phyloP scores from a whole-genome alignment of 1,139 yeast genomes.

The Lodderomyces jiufengensis region DNA sequence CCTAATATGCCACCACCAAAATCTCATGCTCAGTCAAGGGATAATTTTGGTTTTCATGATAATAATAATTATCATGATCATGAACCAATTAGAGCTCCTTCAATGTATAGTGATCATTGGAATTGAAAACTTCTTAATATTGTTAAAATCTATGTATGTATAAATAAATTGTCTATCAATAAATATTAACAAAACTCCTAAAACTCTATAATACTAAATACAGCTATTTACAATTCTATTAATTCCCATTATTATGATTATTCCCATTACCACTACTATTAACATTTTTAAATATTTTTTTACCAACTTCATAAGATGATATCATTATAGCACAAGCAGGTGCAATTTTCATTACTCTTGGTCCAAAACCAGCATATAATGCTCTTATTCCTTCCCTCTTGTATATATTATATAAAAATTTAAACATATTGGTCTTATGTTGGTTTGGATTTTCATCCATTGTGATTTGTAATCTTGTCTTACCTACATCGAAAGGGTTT shows the following conservation, averaged over 20 bases:
- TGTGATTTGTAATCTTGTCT: slow-evolving; percentile 81
- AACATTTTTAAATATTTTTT: slow-evolving; percentile 50
- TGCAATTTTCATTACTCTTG: slow-evolving; percentile 85
- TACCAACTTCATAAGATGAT: slow-evolving; percentile 88
- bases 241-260: not conserved
- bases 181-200: too few species aligned
- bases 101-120: slow-evolving; percentile 3
- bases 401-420: slow-evolving; percentile 57
- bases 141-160: too few species aligned
- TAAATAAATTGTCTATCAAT: too few species aligned
- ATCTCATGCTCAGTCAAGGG: slow-evolving; percentile 1
- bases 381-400: slow-evolving; percentile 73
- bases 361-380: slow-evolving; percentile 78
- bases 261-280: slow-evolving; percentile 7
- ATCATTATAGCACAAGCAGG: slow-evolving; percentile 99
- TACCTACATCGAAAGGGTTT: slow-evolving; percentile 96
- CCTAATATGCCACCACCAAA: not conserved
- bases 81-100: slow-evolving; percentile 1
- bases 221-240: too few species aligned
- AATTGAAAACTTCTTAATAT: too few species aligned
- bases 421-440: slow-evolving; percentile 52
- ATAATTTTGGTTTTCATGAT: too few species aligned
- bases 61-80: too few species aligned
- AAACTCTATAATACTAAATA: too few species aligned
- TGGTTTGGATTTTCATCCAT: slow-evolving; percentile 21